Evolutionary conservation across 176 grass and related monocot genomes (phyloP), one percentile per base, ranked within the genome.

Genomic region (Musa itinerans): DNA sequence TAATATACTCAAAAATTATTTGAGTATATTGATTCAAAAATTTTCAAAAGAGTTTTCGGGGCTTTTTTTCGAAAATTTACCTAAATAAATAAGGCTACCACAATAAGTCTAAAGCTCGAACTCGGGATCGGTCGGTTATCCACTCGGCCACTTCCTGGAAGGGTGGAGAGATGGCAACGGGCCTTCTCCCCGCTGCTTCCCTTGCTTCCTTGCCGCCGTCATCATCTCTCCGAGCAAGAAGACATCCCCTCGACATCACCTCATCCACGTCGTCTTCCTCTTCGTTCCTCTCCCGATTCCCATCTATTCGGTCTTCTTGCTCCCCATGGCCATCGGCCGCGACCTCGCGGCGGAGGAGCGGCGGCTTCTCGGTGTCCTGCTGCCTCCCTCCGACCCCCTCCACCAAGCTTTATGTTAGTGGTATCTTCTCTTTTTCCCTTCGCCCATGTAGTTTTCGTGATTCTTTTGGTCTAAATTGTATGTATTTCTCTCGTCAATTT

Each of bases 401-500:
- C 65, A 84, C 92, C 66, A 88, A 79, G 79, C 55, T 89, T 55
- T 86, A 89, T 70, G 73, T 96, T 68, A 89, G 87, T 54, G 78
- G 81, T 96, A 89, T 25, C 51, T 34, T 34, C 3, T 57, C 1
- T 57, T 52, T 21, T 51, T 0, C 24, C 64, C 10, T 29, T 23
- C 15, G 17, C 52, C 0, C 11, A 8, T 43, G 26, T 69, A 2
- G 15, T 65, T 78, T 65, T 22, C 17, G 50, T 50, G 17, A 11
- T 51, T 19, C 10, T 69, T 10, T 17, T n/a, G 2, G 34, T 43
- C 3, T 43, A 43, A 43, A 43, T 43, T 5, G 34, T 43, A 43
- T 43, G 34, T 43, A 43, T 43, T 43, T 43, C 34, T 43, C 34
- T 43, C 34, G 34, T 43, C 34, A 43, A 43, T 43, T 43, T 43